A percentile compares a stretch with the other conserved stretches of the same genome.
Evolutionary conservation across 2,329 filamentous ascomycete species (phyloP).

Genomic region (Thelonectria discophora): DNA sequence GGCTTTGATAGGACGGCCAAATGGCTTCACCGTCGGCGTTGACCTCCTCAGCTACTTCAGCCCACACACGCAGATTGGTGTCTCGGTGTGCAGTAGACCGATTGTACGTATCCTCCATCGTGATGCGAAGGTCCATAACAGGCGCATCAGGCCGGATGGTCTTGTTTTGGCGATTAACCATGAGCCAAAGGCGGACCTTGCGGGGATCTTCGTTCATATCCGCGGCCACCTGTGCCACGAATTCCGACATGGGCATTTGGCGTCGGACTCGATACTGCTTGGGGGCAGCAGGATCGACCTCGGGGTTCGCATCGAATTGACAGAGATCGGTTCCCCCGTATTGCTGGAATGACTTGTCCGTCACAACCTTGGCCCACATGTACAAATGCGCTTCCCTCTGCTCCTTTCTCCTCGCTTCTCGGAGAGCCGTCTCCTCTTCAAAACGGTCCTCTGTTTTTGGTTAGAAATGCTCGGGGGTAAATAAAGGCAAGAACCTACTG

Average conservation of each 20-base stretch:
- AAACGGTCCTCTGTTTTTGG: slow-evolving; percentile 69
- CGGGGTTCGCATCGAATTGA: slow-evolving; percentile 69
- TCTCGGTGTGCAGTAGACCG: slow-evolving; percentile 68
- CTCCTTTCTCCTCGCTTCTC: slow-evolving; percentile 84
- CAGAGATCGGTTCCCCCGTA: slow-evolving; percentile 88
- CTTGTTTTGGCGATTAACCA: slow-evolving; percentile 99
- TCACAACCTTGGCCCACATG: slow-evolving; percentile 83
- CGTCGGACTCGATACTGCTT: slow-evolving; percentile 77
- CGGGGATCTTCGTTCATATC: slow-evolving; percentile 75
- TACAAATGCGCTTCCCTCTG: slow-evolving; percentile 95
- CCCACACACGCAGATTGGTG: slow-evolving; percentile 83
- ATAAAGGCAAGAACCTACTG: slow-evolving; percentile 57
- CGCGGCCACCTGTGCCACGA: slow-evolving; percentile 74
- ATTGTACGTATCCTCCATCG: slow-evolving; percentile 73
- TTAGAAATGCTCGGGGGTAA: slow-evolving; percentile 24
- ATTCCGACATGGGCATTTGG: slow-evolving; percentile 78
- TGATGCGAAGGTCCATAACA: slow-evolving; percentile 79
- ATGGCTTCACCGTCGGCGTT: slow-evolving; percentile 72
- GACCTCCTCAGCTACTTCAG: slow-evolving; percentile 77
- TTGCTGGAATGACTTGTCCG: slow-evolving; percentile 79
- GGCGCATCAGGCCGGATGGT: slow-evolving; percentile 91
- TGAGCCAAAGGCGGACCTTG: slow-evolving; percentile 86
- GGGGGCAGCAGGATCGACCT: slow-evolving; percentile 75
- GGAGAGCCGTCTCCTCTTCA: slow-evolving; percentile 80
- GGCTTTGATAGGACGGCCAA: slow-evolving; percentile 73